Evolutionary conservation across 179 eudicot species (phyloP), one percentile per base, ranked within the genome.

Genomic region (Beta corolliflora): DNA sequence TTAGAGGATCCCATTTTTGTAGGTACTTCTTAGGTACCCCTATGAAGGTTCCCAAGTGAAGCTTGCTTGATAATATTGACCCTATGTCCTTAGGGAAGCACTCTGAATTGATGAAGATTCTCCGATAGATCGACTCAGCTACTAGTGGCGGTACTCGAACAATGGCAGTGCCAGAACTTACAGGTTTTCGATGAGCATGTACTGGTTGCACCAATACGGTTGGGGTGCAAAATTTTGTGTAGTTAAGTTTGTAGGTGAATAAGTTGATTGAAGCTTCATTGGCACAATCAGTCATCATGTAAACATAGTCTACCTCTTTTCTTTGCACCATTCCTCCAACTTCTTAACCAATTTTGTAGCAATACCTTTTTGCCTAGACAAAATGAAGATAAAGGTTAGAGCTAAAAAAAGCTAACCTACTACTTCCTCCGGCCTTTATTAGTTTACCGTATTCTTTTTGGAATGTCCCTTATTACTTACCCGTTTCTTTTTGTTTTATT

Each of bases 211-310:
- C 97, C 73, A 95, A 73, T 1, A 91, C 86, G 0, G 87, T 83
- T 5, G 94, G 98, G 50, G 84, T 89, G 31, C 92, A 85, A 19
- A 93, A 92, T 77, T 86, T 92, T 14, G 45, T 55, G 81, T 90
- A 95, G 23, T 89, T 83, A 75, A 85, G 86, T 73, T 91, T 95
- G 15, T 59, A 63, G 3, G 92, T 93, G 84, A 95, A 95, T 76
- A 95, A 85, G 71, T 95, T 93, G 77, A 95, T 73, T 9, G 98
- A 95, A 55, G 98, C 84, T 61, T 88, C 73, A 75, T 95, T 95
- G 77, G 77, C 83, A 73, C 90, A 86, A 41, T 93, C 98, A 0
- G 98, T 95, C 71, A 97, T 97, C 98, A 95, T 93, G 80, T 95
- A 95, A 1, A 91, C 88, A 61, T 90, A 93, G 1, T 86, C 84